Base-by-base conservation (phyloP, 2,329 filamentous ascomycete genomes). In the Colletotrichum plurivorum region DNA sequence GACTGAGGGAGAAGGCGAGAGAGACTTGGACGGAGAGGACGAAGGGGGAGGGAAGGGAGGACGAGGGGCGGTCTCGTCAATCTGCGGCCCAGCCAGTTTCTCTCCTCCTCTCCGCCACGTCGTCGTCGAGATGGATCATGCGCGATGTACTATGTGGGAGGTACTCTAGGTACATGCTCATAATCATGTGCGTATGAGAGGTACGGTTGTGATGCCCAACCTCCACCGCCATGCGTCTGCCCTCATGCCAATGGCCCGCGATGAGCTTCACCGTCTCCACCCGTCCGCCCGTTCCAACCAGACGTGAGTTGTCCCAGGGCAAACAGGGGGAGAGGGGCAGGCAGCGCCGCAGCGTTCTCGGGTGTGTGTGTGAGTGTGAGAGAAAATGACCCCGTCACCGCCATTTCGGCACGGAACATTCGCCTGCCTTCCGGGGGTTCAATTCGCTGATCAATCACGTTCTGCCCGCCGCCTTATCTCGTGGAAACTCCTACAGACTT, bases 201-300 rank as follows among this genome's bases (percentile, higher is more conserved):
- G 31, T 36, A 36, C 31, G 31, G 31, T 36, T 36, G 20, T 61
- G 67, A 69, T 69, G 67, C 67, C 67, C 67, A 69, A 69, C 67
- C 67, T 69, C 67, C 67, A 69, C 67, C 62, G 67, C 67, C 67
- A 69, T 69, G 67, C 67, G 67, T 69, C 67, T 51, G 51, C 67
- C 36, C 27, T 63, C 61, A 55, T 55, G 55, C 59, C 31, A 69
- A 69, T 69, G 66, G 66, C 41, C 31, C 49, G 61, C 62, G 54
- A 57, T 66, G 54, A 48, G 54, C 54, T 20, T 65, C 51, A 22
- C 25, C 12, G 63, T 56, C 62, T 20, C 67, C 67, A 69, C 67
- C 51, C 43, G 62, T 63, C 62, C 49, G 12, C 54, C 67, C n/a
- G 46, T 69, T 61, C 39, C 67, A 55, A 31, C 67, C 67, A 66